Conservation (phyloP, 768 basidiomycete genomes). For the Leccinum sublutescens region DNA sequence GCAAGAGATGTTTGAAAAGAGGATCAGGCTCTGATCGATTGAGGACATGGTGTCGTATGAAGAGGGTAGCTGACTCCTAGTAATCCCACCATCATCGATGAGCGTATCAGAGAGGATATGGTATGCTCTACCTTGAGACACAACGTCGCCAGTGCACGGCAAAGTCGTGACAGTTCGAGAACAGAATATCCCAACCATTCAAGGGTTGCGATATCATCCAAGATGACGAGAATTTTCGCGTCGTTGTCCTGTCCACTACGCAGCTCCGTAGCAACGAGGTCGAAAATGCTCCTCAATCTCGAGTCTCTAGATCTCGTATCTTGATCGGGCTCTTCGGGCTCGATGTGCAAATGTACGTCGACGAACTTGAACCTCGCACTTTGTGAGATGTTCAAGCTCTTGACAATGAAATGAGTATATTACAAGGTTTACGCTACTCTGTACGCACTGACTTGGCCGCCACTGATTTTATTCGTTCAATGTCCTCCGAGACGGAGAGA, state of each 20-base stretch:
- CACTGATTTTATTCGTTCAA: constrained; percentile 61
- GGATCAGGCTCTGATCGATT: constrained; percentile 58
- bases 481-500: constrained; percentile 55
- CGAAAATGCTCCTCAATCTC: constrained; percentile 35
- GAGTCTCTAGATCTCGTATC: constrained; percentile 9
- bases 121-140: constrained; percentile 51
- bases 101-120: neutral
- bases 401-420: constrained; percentile 6
- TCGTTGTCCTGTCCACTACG: constrained; percentile 5
- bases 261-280: constrained; percentile 35
- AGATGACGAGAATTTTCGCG: constrained; percentile 46
- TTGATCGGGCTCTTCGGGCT: constrained; percentile 5
- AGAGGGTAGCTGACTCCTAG: constrained; percentile 52
- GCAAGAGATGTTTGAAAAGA: constrained; percentile 55
- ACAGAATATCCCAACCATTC: constrained; percentile 67
- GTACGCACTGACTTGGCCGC: constrained; percentile 59
- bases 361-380: constrained; percentile 50
- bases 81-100: neutral
- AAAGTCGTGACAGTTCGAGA: constrained; percentile 53
- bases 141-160: constrained; percentile 54
- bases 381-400: constrained; percentile 37
- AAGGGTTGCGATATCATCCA: constrained; percentile 69
- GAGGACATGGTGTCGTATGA: constrained; percentile 63
- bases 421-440: neutral
- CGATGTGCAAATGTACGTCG: constrained; percentile 45